Evolutionary conservation across 257 asterid genomes (phyloP).

Genomic region (Ilex asprella): DNA sequence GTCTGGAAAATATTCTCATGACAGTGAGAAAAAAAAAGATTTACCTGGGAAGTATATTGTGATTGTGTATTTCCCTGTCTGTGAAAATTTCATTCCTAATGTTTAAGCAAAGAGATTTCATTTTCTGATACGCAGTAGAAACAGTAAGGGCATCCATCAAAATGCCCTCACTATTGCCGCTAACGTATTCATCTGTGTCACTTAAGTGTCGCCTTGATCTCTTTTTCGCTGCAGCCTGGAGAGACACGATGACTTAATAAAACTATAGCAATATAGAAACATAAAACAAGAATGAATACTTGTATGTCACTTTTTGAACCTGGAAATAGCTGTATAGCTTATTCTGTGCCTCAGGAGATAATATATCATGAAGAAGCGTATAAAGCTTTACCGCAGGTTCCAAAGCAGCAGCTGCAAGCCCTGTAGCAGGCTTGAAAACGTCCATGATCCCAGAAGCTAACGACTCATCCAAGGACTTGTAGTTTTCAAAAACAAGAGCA

Average conservation of each 20-base stretch:
- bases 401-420: constrained; percentile 37
- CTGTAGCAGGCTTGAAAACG: constrained; percentile 38
- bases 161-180: constrained; percentile 41
- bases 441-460: constrained; percentile 41
- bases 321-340: constrained; percentile 40
- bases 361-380: constrained; percentile 39
- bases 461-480: constrained; percentile 47
- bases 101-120: constrained; percentile 41
- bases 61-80: constrained; percentile 47
- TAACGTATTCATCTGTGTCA: constrained; percentile 50
- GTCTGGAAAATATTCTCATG: no score
- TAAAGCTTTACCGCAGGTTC: constrained; percentile 43
- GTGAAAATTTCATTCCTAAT: constrained; percentile 42
- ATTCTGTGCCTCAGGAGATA: constrained; percentile 49
- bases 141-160: constrained; percentile 33
- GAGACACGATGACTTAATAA: neutral
- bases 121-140: constrained; percentile 42
- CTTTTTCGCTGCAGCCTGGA: constrained; percentile 48
- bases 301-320: constrained; percentile 18
- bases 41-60: constrained; percentile 49
- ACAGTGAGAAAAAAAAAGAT: neutral
- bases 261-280: no score
- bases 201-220: constrained; percentile 46
- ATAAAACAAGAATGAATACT: no score
- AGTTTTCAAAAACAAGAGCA: constrained; percentile 43